Evolutionary conservation across 1,284 basidiomycete genomes (phyloP), one percentile per base, ranked within the genome.

Genomic region (Ustilago loliicola): DNA sequence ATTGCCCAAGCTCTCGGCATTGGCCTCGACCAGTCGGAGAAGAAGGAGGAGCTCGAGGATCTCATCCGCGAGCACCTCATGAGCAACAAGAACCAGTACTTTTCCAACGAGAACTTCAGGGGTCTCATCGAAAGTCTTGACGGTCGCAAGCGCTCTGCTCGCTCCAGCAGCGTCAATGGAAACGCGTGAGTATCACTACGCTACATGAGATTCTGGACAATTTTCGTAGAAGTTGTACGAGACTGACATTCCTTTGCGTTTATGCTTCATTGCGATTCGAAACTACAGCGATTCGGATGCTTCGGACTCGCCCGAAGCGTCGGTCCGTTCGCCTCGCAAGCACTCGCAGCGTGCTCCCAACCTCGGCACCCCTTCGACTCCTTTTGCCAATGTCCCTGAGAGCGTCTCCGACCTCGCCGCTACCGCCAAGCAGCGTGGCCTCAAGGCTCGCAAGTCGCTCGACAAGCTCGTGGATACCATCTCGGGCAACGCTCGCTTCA

Each of bases 61-160:
- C 66, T 80, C 48, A 73, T 82, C 36, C 72, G 79, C 38, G 66
- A 72, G 11, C 77, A 80, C 47, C 66, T 82, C 23, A 64, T 74
- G 48, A 64, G 63, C 38, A 61, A 79, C 76, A 76, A 74, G 64
- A 59, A 53, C 32, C 70, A 69, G 58, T 66, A 72, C 52, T 63
- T 63, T 8, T 60, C 66, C 60, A 57, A 75, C 66, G 55, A 72
- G 25, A 73, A 63, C 55, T 82, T 79, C 66, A 66, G 61, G 48
- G 79, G 79, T 27, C 72, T 82, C 61, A 77, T 80, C 64, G 74
- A 79, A 48, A 77, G 72, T 64, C 69, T 82, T 56, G 81, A 81
- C 65, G 72, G 67, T 19, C 64, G 72, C 45, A 61, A 45, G 30
- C 64, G 71, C 21, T 77, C 74, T 25, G 74, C 59, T 21, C 73